A percentile compares a stretch with the other conserved stretches of the same genome.
These are phyloP conservation scores for Fusarium marasasianum DNA, from an alignment of 2,329 filamentous ascomycete species.

Conservation along the genomic window DNA sequence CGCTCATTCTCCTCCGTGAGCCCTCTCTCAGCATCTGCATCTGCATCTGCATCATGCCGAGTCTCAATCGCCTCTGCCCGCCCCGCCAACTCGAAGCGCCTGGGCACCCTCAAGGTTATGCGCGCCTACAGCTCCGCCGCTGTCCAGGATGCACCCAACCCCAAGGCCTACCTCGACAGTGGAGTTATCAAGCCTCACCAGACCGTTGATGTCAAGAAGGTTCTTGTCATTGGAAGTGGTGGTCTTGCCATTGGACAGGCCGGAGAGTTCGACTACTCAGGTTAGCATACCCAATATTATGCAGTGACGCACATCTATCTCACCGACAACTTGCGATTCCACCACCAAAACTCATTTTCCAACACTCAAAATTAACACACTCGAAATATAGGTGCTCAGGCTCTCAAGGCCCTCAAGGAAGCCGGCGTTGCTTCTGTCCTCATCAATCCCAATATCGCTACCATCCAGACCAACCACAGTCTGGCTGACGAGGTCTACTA, in stretches of 20 bases:
- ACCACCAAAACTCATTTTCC: not conserved
- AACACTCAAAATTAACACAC: slow-evolving; percentile 30
- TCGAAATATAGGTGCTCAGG: slow-evolving; percentile 79
- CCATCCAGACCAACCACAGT: slow-evolving; percentile 96
- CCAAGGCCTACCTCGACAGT: slow-evolving; percentile 89
- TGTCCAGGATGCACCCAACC: slow-evolving; percentile 77
- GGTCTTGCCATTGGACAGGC: slow-evolving; percentile 97
- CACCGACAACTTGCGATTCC: slow-evolving; percentile 27
- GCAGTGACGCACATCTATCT: not conserved
- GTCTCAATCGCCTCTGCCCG: slow-evolving; percentile 43
- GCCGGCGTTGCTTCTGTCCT: slow-evolving; percentile 90
- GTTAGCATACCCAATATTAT: slow-evolving; percentile 61
- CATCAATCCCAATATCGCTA: slow-evolving; percentile 98
- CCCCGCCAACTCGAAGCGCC: slow-evolving; percentile 53
- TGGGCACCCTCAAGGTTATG: slow-evolving; percentile 58
- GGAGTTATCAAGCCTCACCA: slow-evolving; percentile 83
- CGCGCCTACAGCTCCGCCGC: slow-evolving; percentile 54
- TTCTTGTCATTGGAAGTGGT: slow-evolving; percentile 94
- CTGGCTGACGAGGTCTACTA: slow-evolving; percentile 98
- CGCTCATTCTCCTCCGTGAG: slow-evolving; percentile 55
- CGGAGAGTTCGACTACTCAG: slow-evolving; percentile 98
- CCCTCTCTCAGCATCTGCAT: slow-evolving; percentile 42
- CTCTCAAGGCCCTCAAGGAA: slow-evolving; percentile 95
- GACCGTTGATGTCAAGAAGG: slow-evolving; percentile 92
- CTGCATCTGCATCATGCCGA: not conserved